Percentiles rank a stretch among this genome's conserved stretches.
Evolutionary conservation across 208 protist genomes (phyloP).

Genomic region (Trypanosoma brucei): DNA sequence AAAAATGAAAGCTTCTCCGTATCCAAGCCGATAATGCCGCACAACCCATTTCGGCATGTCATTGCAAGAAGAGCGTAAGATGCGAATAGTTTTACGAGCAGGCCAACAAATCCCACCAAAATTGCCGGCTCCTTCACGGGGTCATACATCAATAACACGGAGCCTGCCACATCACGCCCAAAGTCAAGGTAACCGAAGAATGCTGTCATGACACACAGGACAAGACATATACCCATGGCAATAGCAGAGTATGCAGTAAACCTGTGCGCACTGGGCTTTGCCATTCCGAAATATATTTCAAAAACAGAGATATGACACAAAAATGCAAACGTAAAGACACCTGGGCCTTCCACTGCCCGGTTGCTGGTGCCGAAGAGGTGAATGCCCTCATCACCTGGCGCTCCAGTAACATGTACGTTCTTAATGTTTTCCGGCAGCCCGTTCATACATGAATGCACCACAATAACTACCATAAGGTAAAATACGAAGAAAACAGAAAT

Average conservation of each 20-base stretch:
- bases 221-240: constrained; percentile 42
- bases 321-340: too few species aligned
- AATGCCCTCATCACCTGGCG: background rate
- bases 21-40: constrained; percentile 42
- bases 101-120: constrained; percentile 51
- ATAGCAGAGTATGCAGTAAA: constrained; percentile 35
- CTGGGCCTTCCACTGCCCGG: too few species aligned
- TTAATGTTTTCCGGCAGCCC: constrained; percentile 13
- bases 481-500: constrained; percentile 48
- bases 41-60: constrained; percentile 54
- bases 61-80: constrained; percentile 53
- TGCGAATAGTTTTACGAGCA: constrained; percentile 58
- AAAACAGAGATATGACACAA: background rate
- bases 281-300: background rate
- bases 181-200: constrained; percentile 73
- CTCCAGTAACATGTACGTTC: too few species aligned
- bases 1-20: constrained; percentile 45
- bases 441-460: constrained; percentile 39
- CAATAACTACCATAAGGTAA: constrained; percentile 45
- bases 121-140: constrained; percentile 47
- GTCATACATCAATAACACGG: constrained; percentile 59
- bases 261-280: constrained; percentile 16
- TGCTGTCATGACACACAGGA: constrained; percentile 43
- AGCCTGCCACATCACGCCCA: constrained; percentile 30
- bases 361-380: background rate